A percentile compares a stretch with the other conserved stretches of the same genome.
phyloP scores from a whole-genome alignment of 192 early-diverging fungal genomes.

The Coemansia sp. region DNA sequence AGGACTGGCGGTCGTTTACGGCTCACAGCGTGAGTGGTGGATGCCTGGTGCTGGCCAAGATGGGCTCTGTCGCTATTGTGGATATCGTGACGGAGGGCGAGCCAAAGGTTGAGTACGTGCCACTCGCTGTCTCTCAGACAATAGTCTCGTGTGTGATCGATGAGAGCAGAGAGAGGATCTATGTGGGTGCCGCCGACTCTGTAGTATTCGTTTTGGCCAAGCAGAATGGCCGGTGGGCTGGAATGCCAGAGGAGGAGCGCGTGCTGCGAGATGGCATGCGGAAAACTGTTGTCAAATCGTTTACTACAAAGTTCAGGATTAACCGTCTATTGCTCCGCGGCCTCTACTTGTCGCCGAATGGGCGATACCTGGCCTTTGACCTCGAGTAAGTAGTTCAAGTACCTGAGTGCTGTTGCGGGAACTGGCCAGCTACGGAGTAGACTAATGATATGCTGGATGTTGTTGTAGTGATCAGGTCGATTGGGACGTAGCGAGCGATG shows the following conservation, averaged over 20 bases:
- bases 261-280: conserved; percentile 24
- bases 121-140: conserved; percentile 27
- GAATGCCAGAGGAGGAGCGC: conserved; percentile 16
- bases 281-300: conserved; percentile 34
- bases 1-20: conserved; percentile 42
- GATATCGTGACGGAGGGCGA: neutral
- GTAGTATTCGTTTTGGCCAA: conserved; percentile 18
- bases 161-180: conserved; percentile 14
- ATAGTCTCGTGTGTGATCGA: conserved; percentile 39
- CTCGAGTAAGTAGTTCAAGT: conserved; percentile 17
- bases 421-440: neutral
- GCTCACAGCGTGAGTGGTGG: conserved; percentile 14
- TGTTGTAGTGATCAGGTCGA: conserved; percentile 34
- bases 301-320: conserved; percentile 52
- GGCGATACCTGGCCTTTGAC: conserved; percentile 33
- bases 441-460: neutral
- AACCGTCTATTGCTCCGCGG: conserved; percentile 29
- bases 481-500: conserved; percentile 30
- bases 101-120: conserved; percentile 7
- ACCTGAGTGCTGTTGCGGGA: neutral
- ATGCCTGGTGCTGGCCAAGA: conserved; percentile 27
- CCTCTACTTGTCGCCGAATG: conserved; percentile 28
- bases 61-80: conserved; percentile 26
- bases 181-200: conserved; percentile 34
- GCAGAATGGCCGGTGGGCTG: conserved; percentile 9